Evolutionary conservation across 805 yeast genomes (phyloP), one percentile per base, ranked within the genome.

Genomic region (Vanderwaltozyma polyspora): DNA sequence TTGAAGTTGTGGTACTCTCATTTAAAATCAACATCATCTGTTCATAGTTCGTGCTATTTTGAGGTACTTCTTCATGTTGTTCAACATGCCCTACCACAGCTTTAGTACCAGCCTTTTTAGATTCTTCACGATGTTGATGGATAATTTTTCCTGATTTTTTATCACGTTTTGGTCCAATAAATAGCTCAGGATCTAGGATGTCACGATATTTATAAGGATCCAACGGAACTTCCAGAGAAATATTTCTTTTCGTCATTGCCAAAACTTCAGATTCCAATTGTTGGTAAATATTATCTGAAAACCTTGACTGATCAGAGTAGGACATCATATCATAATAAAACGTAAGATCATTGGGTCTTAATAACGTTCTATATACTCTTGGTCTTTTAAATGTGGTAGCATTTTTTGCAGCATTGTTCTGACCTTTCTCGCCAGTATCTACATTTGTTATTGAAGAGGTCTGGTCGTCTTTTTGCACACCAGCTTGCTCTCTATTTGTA

Each of bases 181-280:
- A 60, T 11, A 40, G 34, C 8, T 37, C 37, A 5, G 44, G 43
- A 28, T 48, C 51, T 16, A 56, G 18, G 28, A 39, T 43, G 27
- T 65, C 69, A 31, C 67, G 70, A 31, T 66, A 44, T 23, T 55
- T 53, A 50, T 72, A 79, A 5, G 87, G 89, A 48, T 81, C 79
- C 40, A 77, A 55, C 0, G 87, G 81, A 1, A 82, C 85, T 11
- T 78, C 67, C 36, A 89, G 60, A 46, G 84, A 79, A 21, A 89
- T 55, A 40, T 84, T 80, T 40, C 97, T 69, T 40, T 80, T 72
- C 3, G 94, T 81, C 31, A 85, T 62, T 0, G 83, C 72, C 33
- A 89, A 62, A 18, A 87, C 74, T 57, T 87, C 95, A n/a, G 89
- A 68, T 59, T 91, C 97, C 72, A 89, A 74, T 35, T 76, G 78